Base-by-base conservation (phyloP, 805 yeast species). In the Myxozyma mucilagina region DNA sequence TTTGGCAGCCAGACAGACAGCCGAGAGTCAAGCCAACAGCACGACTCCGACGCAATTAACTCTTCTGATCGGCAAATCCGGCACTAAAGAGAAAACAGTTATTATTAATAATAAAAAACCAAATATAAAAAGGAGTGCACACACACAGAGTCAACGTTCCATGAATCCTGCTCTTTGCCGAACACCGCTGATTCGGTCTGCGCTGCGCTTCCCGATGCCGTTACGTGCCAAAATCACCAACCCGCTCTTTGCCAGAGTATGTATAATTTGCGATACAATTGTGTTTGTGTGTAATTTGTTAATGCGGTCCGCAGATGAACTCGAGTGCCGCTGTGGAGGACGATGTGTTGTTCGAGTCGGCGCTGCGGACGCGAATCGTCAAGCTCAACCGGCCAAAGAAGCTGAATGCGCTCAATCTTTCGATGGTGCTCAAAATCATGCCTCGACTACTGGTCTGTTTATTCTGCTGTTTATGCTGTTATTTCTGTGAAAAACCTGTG, bases 331-430 rank as follows among this genome's bases (percentile, higher is more conserved):
- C 36, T 14, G 61, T 43, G 13, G 56, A 53, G 10, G 77, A 78
- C 58, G 89, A 85, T 63, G 94, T 89, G 20, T 78, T 85, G 60
- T 89, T 89, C 74, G 71, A 79, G 61, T 80, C 84, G 68, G 76
- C 80, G 62, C 84, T 85, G 68, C 82, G 85, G 52, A 85, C 94
- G 11, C 83, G 97, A 64, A 76, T 89, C 41, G 78, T 92, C 67
- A 81, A 87, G 8, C 79, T 93, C 66, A 90, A 93, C 78, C 83
- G 98, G 62, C 86, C 92, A 24, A 72, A 79, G 57, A 93, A 93
- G 73, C 82, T 94, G 71, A 94, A 93, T 76, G 93, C 98, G 4
- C 79, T 93, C 67, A 87, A 84, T 73, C 78, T 82, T 31, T 82
- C 84, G 59, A 92, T 93, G 96, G 84, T 90, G 61, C 72, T 79